Percentiles rank a stretch among this genome's conserved stretches.
Conservation (phyloP, 768 basidiomycete genomes). For the Hydnum rufescens region DNA sequence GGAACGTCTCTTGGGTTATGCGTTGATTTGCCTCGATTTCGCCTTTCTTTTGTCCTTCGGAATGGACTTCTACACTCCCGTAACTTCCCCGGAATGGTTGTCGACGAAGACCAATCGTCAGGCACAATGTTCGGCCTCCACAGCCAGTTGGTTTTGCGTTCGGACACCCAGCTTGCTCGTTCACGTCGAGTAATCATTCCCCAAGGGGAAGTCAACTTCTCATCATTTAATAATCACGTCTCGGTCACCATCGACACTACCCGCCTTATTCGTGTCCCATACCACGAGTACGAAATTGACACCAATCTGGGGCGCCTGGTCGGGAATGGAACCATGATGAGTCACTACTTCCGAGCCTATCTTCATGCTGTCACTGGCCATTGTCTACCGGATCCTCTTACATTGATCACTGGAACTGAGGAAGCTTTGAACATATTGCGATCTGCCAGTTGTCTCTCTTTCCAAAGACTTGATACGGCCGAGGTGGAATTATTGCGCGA, state of each 20-base stretch:
- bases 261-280: conserved; percentile 12
- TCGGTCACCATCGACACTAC: conserved; percentile 10
- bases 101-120: conserved; percentile 24
- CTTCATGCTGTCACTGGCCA: conserved; percentile 29
- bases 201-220: conserved; percentile 18
- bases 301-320: conserved; percentile 16
- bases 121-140: conserved; percentile 28
- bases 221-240: conserved; percentile 9
- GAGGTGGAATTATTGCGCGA: too few relatives aligned
- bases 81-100: conserved; percentile 24
- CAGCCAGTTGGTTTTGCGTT: conserved; percentile 21
- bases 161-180: not conserved
- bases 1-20: conserved; percentile 6
- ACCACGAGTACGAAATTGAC: conserved; percentile 18
- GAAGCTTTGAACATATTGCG: conserved; percentile 24
- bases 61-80: conserved; percentile 23
- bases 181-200: conserved; percentile 14
- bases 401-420: conserved; percentile 24
- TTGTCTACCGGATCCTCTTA: conserved; percentile 26
- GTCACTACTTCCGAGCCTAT: conserved; percentile 22
- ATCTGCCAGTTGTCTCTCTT: conserved; percentile 24
- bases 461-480: conserved; percentile 17
- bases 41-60: conserved; percentile 18
- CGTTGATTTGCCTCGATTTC: conserved; percentile 22
- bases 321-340: conserved; percentile 15